These are phyloP conservation scores for Penicillium antarcticum DNA, from an alignment of 495 filamentous ascomycete genomes.

Conservation along the genomic window DNA sequence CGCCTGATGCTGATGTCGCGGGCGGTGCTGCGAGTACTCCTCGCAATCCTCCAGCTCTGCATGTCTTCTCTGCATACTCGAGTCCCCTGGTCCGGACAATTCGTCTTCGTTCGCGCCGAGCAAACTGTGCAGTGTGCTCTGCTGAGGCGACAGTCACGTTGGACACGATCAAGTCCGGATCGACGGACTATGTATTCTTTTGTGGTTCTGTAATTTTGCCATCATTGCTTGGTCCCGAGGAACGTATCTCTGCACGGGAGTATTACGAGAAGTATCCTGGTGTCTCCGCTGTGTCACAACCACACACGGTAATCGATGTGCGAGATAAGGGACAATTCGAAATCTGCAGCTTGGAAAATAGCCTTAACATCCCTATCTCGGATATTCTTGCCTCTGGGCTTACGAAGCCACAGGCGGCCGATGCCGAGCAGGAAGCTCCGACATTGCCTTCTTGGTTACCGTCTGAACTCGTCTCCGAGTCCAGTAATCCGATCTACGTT, in stretches of 20 bases:
- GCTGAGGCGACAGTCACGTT: constrained; percentile 55
- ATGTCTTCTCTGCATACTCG: constrained; percentile 71
- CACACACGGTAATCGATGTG: constrained; percentile 73
- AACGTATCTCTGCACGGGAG: constrained; percentile 59
- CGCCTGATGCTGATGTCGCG: constrained; percentile 9
- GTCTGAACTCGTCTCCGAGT: constrained; percentile 19
- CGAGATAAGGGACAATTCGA: constrained; percentile 80
- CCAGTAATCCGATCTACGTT: constrained; percentile 58
- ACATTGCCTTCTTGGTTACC: constrained; percentile 45
- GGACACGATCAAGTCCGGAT: constrained; percentile 58
- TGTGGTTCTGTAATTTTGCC: constrained; percentile 58
- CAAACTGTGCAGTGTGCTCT: constrained; percentile 74
- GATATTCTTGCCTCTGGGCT: constrained; percentile 40
- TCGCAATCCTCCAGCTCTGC: constrained; percentile 40
- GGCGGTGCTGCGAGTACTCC: constrained; percentile 28
- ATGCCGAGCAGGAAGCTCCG: neutral
- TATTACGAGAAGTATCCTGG: constrained; percentile 35
- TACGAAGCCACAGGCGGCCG: constrained; percentile 2
- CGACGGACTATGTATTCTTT: constrained; percentile 74
- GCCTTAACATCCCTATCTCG: constrained; percentile 75
- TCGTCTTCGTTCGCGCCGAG: constrained; percentile 61
- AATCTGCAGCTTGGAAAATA: constrained; percentile 69
- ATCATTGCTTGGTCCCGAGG: constrained; percentile 51
- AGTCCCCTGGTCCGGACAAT: constrained; percentile 70
- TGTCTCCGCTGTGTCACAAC: neutral